Conservation (phyloP, 2,329 filamentous ascomycete species). For the Dothistroma septosporum region DNA sequence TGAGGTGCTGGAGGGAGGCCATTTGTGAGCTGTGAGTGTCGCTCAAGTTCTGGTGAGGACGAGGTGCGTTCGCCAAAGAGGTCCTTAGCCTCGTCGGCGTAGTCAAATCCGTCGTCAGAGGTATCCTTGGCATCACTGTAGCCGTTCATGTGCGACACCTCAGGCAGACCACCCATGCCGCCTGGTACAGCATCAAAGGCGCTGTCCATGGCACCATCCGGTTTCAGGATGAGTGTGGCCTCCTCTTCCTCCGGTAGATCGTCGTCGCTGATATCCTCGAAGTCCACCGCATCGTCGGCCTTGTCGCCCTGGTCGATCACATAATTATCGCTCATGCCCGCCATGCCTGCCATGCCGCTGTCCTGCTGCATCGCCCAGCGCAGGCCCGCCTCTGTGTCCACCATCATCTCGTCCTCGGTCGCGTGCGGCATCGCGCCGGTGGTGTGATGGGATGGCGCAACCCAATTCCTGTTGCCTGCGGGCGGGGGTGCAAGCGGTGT, state of each 20-base stretch:
- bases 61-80: conserved; percentile 34
- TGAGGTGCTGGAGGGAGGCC: conserved; percentile 23
- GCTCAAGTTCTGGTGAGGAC: conserved; percentile 33
- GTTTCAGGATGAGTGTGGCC: conserved; percentile 21
- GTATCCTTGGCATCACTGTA: conserved; percentile 21
- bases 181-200: conserved; percentile 14
- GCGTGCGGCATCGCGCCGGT: conserved; percentile 38
- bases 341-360: conserved; percentile 20
- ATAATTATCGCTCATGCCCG: conserved; percentile 23
- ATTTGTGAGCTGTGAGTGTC: conserved; percentile 15
- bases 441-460: neutral
- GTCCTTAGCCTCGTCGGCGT: conserved; percentile 44
- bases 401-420: conserved; percentile 20
- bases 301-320: conserved; percentile 61
- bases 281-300: conserved; percentile 88
- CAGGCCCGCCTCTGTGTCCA: conserved; percentile 16
- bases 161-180: conserved; percentile 14
- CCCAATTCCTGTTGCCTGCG: neutral
- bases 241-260: conserved; percentile 80
- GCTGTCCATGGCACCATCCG: conserved; percentile 14
- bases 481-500: neutral
- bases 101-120: conserved; percentile 63
- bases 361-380: conserved; percentile 24
- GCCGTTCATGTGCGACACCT: conserved; percentile 19
- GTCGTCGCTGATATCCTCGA: conserved; percentile 84